Conservation (phyloP, 2,329 filamentous ascomycete genomes). For the Thielaviopsis euricoi region DNA sequence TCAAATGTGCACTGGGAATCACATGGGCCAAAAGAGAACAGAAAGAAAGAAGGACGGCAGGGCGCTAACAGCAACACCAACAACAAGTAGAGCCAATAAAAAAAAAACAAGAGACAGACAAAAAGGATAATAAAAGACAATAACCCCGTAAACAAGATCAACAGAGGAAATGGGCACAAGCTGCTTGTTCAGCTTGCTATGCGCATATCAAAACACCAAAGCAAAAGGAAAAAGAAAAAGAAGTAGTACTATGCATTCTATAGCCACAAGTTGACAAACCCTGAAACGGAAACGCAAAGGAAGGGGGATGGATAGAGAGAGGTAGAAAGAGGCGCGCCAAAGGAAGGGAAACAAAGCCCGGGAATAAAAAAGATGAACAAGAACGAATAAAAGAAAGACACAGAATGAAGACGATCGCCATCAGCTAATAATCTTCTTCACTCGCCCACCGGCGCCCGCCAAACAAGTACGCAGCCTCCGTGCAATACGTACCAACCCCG, state of each 20-base stretch:
- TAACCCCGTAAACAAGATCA: not conserved
- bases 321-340: too few species aligned
- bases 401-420: not conserved
- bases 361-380: not conserved
- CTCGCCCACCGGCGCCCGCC: slow-evolving; percentile 28
- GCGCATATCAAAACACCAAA: not conserved
- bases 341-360: too few species aligned
- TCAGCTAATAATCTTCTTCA: slow-evolving; percentile 5
- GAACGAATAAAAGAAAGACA: not conserved
- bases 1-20: too few species aligned
- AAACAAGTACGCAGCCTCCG: slow-evolving; percentile 81
- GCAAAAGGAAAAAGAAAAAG: too few species aligned
- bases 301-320: not conserved
- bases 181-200: not conserved
- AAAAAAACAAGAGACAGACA: too few species aligned
- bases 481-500: slow-evolving; percentile 63
- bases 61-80: too few species aligned
- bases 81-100: too few species aligned
- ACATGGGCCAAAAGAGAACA: too few species aligned
- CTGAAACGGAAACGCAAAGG: not conserved
- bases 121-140: too few species aligned
- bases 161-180: not conserved
- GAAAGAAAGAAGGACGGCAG: too few species aligned
- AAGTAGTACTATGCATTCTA: not conserved
- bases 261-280: not conserved